These are phyloP conservation scores for Zoysia japonica DNA, from an alignment of 176 grass and related monocot species.

Conservation along the genomic window DNA sequence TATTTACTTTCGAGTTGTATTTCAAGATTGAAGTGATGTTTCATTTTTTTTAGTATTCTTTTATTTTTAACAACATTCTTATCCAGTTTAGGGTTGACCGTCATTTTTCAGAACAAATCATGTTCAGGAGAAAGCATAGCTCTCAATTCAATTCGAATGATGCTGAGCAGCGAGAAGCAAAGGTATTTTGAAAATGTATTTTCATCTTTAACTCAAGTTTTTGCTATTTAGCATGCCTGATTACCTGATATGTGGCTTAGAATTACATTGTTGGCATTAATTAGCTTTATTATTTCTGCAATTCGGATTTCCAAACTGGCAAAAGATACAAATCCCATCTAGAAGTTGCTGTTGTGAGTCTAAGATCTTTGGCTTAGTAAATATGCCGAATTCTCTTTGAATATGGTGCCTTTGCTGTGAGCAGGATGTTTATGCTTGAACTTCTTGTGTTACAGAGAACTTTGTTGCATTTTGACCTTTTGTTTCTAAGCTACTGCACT, in stretches of 20 bases:
- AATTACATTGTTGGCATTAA: background rate
- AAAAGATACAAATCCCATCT: background rate
- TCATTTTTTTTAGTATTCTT: background rate
- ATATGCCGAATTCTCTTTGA: background rate
- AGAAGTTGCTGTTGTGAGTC: background rate
- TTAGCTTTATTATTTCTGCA: background rate
- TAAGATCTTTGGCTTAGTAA: background rate
- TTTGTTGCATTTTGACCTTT: background rate
- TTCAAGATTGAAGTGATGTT: background rate
- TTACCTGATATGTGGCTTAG: background rate
- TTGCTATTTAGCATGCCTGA: background rate
- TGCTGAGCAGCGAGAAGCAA: slow-evolving; percentile 51
- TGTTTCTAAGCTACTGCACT: background rate
- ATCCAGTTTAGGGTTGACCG: slow-evolving; percentile 9
- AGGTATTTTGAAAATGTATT: slow-evolving; percentile 45
- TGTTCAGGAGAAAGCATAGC: slow-evolving; percentile 67
- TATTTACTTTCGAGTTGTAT: background rate
- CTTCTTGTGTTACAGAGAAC: background rate
- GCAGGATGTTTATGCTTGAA: background rate
- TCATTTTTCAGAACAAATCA: slow-evolving; percentile 37
- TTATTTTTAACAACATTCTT: background rate
- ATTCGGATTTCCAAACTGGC: background rate
- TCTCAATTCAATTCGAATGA: slow-evolving; percentile 47
- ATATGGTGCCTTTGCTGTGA: background rate
- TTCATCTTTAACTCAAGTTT: background rate